Percentiles rank a stretch among this genome's conserved stretches.
Evolutionary conservation across 306 rosid species (phyloP).

Genomic region (Echinosophora koreensis): DNA sequence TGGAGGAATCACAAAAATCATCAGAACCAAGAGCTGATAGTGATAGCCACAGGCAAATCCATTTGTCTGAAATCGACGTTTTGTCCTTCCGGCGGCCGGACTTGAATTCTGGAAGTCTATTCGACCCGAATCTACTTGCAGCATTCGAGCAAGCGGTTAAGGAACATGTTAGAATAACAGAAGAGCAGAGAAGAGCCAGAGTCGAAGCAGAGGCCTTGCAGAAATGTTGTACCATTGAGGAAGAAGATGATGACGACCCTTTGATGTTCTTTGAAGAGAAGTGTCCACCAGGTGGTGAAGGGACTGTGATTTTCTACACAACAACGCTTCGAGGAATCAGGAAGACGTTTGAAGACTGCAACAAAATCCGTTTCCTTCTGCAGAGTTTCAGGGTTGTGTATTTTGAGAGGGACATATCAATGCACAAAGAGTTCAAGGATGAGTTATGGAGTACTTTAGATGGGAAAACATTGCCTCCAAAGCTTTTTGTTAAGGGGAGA

Average conservation of each 20-base stretch:
- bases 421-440: constrained; percentile 79
- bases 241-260: constrained; percentile 46
- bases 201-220: constrained; percentile 41
- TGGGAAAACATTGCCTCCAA: constrained; percentile 70
- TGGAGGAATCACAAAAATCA: constrained; percentile 38
- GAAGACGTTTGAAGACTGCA: constrained; percentile 87
- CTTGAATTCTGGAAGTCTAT: constrained; percentile 77
- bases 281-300: constrained; percentile 78
- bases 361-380: constrained; percentile 70
- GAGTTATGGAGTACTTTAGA: constrained; percentile 69
- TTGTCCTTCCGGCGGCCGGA: constrained; percentile 75
- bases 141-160: constrained; percentile 69
- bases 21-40: constrained; percentile 5
- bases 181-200: constrained; percentile 56
- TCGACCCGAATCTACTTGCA: constrained; percentile 77
- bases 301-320: constrained; percentile 77
- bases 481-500: constrained; percentile 80
- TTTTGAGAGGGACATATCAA: constrained; percentile 80
- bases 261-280: constrained; percentile 61
- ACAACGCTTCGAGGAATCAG: constrained; percentile 80
- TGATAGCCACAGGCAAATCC: constrained; percentile 29
- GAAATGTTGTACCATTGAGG: constrained; percentile 41
- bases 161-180: constrained; percentile 57
- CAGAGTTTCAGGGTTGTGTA: constrained; percentile 77
- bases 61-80: constrained; percentile 56